A percentile compares a stretch with the other conserved stretches of the same genome.
Evolutionary conservation across 805 yeast genomes (phyloP).

Genomic region (Kazachstania africana): DNA sequence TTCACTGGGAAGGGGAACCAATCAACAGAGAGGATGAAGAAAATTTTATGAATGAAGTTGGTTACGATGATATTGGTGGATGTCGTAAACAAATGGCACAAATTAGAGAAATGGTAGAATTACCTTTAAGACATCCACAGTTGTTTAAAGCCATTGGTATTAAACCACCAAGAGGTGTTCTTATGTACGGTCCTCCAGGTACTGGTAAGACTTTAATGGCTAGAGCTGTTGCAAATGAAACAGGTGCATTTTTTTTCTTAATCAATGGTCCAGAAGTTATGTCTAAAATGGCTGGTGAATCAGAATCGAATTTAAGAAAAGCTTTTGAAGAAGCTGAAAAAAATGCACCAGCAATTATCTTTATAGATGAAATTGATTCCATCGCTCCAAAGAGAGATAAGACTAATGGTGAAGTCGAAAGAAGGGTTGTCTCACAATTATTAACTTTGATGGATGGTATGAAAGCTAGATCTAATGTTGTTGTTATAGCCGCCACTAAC

Average conservation of each 20-base stretch:
- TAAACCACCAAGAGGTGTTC: slow-evolving; percentile 96
- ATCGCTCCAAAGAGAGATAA: slow-evolving; percentile 99
- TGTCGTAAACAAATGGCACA: slow-evolving; percentile 99
- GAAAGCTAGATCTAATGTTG: slow-evolving; percentile 98
- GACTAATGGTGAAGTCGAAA: slow-evolving; percentile 98
- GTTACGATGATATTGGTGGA: slow-evolving; percentile 98
- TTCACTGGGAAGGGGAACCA: slow-evolving; percentile 98
- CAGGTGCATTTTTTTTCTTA: slow-evolving; percentile 96
- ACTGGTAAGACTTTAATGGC: slow-evolving; percentile 99
- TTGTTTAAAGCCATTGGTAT: slow-evolving; percentile 96
- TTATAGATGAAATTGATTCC: slow-evolving; percentile 97
- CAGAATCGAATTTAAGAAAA: slow-evolving; percentile 91
- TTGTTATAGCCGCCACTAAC: slow-evolving; percentile 94
- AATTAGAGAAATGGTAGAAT: slow-evolving; percentile 94
- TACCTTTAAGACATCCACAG: slow-evolving; percentile 97
- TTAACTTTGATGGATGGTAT: slow-evolving; percentile 98
- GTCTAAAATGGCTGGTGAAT: slow-evolving; percentile 99
- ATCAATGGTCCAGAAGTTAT: slow-evolving; percentile 98
- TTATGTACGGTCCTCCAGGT: slow-evolving; percentile 99
- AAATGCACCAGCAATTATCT: slow-evolving; percentile 94
- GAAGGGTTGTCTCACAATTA: slow-evolving; percentile 97
- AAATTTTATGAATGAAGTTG: slow-evolving; percentile 90
- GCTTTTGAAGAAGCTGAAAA: slow-evolving; percentile 99
- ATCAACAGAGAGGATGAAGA: slow-evolving; percentile 54
- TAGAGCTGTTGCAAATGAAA: slow-evolving; percentile 98